Evolutionary conservation across 257 asterid genomes (phyloP), one percentile per base, ranked within the genome.

Genomic region (Solanum bulbocastanum): DNA sequence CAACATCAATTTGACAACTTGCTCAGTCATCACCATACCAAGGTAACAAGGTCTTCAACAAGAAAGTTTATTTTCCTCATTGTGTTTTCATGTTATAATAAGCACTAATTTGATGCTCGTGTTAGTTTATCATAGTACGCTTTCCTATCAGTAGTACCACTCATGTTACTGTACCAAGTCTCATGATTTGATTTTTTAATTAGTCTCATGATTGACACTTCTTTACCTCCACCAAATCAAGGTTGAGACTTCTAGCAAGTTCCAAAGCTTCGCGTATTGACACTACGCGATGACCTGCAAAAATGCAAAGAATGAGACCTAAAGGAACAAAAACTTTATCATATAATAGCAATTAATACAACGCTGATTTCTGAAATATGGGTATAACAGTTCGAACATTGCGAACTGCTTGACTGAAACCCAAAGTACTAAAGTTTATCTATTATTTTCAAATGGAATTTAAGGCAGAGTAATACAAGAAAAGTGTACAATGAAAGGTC

Each of bases 201-300:
- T 27, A 23, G 22, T 35, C 39, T 85, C 42, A 30, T 20, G 72
- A 68, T 71, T 13, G 32, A 20, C 49, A 46, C 30, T 49, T 71
- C 85, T 83, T 91, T 89, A 97, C 99, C 98, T 94, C 97, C 87
- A 97, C 98, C 89, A 97, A 94, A 89, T 97, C 99, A 93, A 97
- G 81, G 18, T 91, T 84, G 56, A 87, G 94, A 68, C 88, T 89
- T 90, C 73, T 89, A 39, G 99, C 98, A 85, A 89, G 94, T 52
- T 84, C 89, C 87, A 94, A 87, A 23, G 99, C 99, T 69, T 91
- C 94, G 49, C 81, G 40, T 89, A 88, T 87, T 39, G 98, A 82
- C 78, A 96, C 27, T 27, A 96, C 90, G 84, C 46, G 32, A 86
- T 97, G 98, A 81, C 91, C 99, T 97, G 93, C 83, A 88, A 87